Conservation (phyloP, 805 yeast genomes). For the Blastobotrys americana region DNA sequence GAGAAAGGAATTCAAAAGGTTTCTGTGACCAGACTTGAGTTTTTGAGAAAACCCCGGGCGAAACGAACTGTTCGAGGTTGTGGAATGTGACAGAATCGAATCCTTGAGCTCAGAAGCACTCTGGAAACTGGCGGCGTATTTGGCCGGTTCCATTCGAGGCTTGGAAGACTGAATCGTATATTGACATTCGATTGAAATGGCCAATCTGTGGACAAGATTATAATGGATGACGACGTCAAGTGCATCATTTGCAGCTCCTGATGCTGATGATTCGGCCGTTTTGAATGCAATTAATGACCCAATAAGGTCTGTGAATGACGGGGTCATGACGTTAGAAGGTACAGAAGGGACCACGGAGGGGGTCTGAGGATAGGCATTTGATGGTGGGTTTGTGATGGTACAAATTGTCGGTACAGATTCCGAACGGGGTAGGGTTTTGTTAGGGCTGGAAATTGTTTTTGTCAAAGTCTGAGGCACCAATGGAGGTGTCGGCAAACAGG, state of each 20-base stretch:
- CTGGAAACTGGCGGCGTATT: conserved; percentile 15
- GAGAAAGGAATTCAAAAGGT: conserved; percentile 28
- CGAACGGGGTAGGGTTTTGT: no score
- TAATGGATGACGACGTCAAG: conserved; percentile 14
- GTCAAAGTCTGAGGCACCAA: no score
- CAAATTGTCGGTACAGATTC: no score
- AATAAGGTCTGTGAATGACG: conserved; percentile 5
- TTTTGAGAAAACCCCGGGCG: conserved; percentile 12
- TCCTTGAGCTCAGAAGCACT: conserved; percentile 16
- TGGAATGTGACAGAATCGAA: conserved; percentile 11
- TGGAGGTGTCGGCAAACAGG: no score
- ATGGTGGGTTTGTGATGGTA: no score
- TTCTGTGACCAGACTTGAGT: conserved; percentile 21
- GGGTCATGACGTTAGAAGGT: no score
- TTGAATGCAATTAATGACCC: conserved; percentile 11
- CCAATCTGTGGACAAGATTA: conserved; percentile 16
- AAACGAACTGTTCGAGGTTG: conserved; percentile 9
- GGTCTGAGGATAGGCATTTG: no score
- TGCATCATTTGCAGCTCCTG: conserved; percentile 11
- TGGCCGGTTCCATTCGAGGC: conserved; percentile 14
- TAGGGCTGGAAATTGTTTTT: no score
- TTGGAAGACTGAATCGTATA: conserved; percentile 8
- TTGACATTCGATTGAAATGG: conserved; percentile 10
- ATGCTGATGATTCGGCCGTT: conserved; percentile 10
- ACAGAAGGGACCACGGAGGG: no score